Conservation (phyloP, 768 basidiomycete species). For the Gymnopilus junonius region DNA sequence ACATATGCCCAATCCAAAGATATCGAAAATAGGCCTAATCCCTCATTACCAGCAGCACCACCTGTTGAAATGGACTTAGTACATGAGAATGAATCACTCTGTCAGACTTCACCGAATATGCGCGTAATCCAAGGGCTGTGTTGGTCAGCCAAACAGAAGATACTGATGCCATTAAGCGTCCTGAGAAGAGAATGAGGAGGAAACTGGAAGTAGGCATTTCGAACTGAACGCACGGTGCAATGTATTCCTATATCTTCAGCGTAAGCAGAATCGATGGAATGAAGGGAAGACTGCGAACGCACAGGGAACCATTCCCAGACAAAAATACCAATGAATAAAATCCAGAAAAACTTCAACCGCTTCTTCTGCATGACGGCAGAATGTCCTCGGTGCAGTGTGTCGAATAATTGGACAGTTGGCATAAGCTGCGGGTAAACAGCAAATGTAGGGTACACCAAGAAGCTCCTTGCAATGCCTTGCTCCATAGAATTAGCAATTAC, state of each 20-base stretch:
- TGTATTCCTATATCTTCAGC: constrained; percentile 28
- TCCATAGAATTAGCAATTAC: constrained; percentile 14
- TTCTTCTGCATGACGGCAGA: constrained; percentile 43
- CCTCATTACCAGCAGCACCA: constrained; percentile 57
- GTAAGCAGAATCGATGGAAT: too few species aligned
- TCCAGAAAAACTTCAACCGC: constrained; percentile 49
- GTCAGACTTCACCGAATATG: constrained; percentile 42
- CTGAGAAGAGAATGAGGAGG: not conserved
- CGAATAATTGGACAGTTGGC: constrained; percentile 46
- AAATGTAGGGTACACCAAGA: constrained; percentile 54
- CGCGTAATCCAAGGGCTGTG: constrained; percentile 44
- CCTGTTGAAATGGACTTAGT: constrained; percentile 20
- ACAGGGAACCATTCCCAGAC: constrained; percentile 48
- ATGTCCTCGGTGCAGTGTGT: constrained; percentile 47
- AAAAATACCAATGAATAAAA: constrained; percentile 43
- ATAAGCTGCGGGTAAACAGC: constrained; percentile 45
- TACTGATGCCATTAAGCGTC: constrained; percentile 49
- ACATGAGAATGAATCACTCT: too few species aligned
- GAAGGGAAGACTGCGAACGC: too few species aligned
- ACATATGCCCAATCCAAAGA: constrained; percentile 61
- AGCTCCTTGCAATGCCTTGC: constrained; percentile 38
- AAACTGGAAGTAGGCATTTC: not conserved
- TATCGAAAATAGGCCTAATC: constrained; percentile 55
- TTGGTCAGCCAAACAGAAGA: constrained; percentile 47
- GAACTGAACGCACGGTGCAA: constrained; percentile 16